Evolutionary conservation across 345 rosid species (phyloP), one percentile per base, ranked within the genome.

Genomic region (Citrus glauca): DNA sequence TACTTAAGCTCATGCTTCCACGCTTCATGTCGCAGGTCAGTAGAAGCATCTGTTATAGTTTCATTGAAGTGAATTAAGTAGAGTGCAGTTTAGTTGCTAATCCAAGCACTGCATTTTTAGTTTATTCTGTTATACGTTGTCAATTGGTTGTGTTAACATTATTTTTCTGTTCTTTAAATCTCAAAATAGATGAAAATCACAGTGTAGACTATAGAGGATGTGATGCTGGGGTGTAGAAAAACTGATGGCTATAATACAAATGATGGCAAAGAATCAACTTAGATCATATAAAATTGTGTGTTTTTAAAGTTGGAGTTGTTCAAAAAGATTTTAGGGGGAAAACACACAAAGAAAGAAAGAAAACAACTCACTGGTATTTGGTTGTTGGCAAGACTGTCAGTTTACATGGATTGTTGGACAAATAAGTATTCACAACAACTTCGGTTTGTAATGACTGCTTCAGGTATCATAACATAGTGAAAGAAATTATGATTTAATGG

Each of bases 21-120:
- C 96, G 97, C 76, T 92, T 95, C 80, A 89, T 92, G 93, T 90
- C 91, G 33, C 95, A 95, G 97, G 99, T 95, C 84, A 72, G 89
- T 67, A 69, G 27, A 78, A 64, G 66, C 62, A 20, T 33, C 60
- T 71, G 24, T 68, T 24, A 32, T 63, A 33, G 67, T 69, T 64
- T 16, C 70, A 67, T 56, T 66, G 68, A 30, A 79, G 71, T 35
- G 55, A 79, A 66, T 79, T 40, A 72, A 25, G 30, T 40, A 56
- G 22, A 9, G 37, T 9, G 63, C 53, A 30, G 71, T 60, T 19
- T 48, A 28, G 61, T 50, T 72, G 8, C 40, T 76, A 19, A n/a
- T 78, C 9, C 77, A 22, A 62, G 55, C 13, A n/a, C 50, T 33
- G 45, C 35, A 33, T 55, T 3, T 67, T 63, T 19, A 13, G 63